Evolutionary conservation across 2,329 filamentous ascomycete genomes (phyloP).

Genomic region (Hortaea sp.): DNA sequence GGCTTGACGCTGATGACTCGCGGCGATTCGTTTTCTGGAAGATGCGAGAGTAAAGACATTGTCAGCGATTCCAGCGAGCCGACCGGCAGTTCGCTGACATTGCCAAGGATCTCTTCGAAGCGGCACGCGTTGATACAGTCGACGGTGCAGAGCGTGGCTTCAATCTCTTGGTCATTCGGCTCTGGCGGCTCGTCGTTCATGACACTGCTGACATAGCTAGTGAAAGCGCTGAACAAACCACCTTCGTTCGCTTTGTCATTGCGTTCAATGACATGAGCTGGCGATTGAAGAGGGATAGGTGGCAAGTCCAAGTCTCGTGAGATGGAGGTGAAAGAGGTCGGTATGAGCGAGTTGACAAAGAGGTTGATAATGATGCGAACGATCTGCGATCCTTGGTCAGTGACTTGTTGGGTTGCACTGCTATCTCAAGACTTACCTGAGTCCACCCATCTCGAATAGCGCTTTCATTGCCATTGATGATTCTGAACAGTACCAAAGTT

Average conservation of each 20-base stretch:
- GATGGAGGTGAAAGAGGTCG: slow-evolving; percentile 61
- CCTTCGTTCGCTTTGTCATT: slow-evolving; percentile 67
- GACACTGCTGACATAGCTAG: slow-evolving; percentile 96
- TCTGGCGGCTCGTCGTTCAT: slow-evolving; percentile 96
- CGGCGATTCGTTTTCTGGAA: slow-evolving; percentile 70
- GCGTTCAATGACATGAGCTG: slow-evolving; percentile 86
- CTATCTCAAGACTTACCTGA: slow-evolving; percentile 46
- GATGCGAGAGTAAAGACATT: slow-evolving; percentile 62
- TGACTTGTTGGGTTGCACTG: slow-evolving; percentile 9
- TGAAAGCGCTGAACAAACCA: slow-evolving; percentile 86
- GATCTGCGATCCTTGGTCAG: slow-evolving; percentile 44
- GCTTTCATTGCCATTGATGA: slow-evolving; percentile 75
- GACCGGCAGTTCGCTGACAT: slow-evolving; percentile 61
- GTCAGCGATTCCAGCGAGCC: slow-evolving; percentile 53
- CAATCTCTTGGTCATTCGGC: slow-evolving; percentile 91
- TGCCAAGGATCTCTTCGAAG: slow-evolving; percentile 70
- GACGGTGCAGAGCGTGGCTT: slow-evolving; percentile 87
- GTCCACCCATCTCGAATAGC: slow-evolving; percentile 70
- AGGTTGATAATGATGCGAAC: slow-evolving; percentile 89
- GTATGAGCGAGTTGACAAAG: slow-evolving; percentile 88
- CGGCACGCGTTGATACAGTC: slow-evolving; percentile 89
- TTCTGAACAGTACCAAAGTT: slow-evolving; percentile 87
- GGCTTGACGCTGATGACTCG: slow-evolving; percentile 82
- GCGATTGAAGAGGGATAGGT: slow-evolving; percentile 78
- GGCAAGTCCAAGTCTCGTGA: slow-evolving; percentile 60